Conservation (phyloP, 1,284 basidiomycete genomes). For the Entoloma clypeatum region DNA sequence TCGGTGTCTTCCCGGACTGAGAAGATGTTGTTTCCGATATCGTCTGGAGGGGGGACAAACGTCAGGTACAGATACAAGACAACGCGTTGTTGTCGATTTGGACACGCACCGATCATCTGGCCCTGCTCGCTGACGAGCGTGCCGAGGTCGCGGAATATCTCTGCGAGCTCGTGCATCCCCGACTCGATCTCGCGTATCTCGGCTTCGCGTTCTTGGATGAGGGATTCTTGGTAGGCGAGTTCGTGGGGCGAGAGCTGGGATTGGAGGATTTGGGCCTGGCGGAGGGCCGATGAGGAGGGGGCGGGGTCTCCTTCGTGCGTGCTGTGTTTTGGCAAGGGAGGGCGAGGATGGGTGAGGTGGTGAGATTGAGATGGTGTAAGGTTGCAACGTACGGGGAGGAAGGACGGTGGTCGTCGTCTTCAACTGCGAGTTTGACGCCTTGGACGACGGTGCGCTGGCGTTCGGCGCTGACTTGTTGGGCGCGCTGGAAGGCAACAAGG, state of each 20-base stretch:
- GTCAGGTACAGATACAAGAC: not conserved
- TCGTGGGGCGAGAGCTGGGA: slow-evolving; percentile 82
- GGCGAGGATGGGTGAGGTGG: not conserved
- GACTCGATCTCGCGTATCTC: slow-evolving; percentile 97
- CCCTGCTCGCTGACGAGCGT: slow-evolving; percentile 95
- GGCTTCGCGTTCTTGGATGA: slow-evolving; percentile 92
- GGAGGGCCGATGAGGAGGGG: too few species aligned
- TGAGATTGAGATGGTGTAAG: too few species aligned
- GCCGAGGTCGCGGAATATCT: slow-evolving; percentile 96
- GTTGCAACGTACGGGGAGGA: slow-evolving; percentile 24
- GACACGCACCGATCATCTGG: slow-evolving; percentile 82
- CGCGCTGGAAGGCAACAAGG: slow-evolving; percentile 86
- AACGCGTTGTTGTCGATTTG: not conserved
- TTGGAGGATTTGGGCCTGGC: slow-evolving; percentile 71
- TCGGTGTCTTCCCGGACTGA: slow-evolving; percentile 83
- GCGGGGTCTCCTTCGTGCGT: too few species aligned
- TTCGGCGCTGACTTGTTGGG: slow-evolving; percentile 88
- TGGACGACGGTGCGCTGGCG: slow-evolving; percentile 82
- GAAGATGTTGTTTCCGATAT: slow-evolving; percentile 94
- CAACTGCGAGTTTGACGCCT: slow-evolving; percentile 71
- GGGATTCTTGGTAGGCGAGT: slow-evolving; percentile 92
- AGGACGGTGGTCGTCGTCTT: slow-evolving; percentile 57
- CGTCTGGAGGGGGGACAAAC: slow-evolving; percentile 57
- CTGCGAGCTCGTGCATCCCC: slow-evolving; percentile 94
- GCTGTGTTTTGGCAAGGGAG: slow-evolving; percentile 21